A percentile compares a stretch with the other conserved stretches of the same genome.
These are phyloP conservation scores for Cochlearia excelsa DNA, from an alignment of 345 rosid species.

Conservation along the genomic window DNA sequence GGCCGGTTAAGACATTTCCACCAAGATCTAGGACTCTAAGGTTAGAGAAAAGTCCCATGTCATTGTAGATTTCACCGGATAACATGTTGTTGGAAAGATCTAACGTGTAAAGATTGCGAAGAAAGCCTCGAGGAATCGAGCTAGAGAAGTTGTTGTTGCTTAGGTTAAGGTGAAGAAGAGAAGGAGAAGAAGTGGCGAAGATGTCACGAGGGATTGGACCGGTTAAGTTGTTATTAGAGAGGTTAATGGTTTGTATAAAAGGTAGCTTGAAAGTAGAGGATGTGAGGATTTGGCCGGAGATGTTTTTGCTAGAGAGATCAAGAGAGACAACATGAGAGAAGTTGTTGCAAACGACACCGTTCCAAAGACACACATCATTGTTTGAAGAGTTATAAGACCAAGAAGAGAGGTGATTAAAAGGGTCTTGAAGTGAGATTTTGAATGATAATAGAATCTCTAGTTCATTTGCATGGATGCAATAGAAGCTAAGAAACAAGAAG, in stretches of 20 bases:
- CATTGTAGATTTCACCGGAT: conserved; percentile 49
- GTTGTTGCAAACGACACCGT: conserved; percentile 60
- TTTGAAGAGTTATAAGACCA: conserved; percentile 50
- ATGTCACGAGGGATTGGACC: conserved; percentile 51
- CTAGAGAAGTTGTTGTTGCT: conserved; percentile 89
- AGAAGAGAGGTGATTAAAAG: conserved; percentile 52
- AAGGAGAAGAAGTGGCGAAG: conserved; percentile 42
- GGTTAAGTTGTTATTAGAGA: conserved; percentile 62
- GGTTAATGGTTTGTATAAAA: conserved; percentile 49
- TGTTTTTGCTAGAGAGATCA: conserved; percentile 55
- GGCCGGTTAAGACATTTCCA: conserved; percentile 66
- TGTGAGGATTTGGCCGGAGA: conserved; percentile 53
- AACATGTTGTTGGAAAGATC: conserved; percentile 88
- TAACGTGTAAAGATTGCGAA: conserved; percentile 43
- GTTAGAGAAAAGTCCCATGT: conserved; percentile 52
- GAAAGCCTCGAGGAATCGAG: conserved; percentile 40
- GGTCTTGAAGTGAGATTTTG: conserved; percentile 62
- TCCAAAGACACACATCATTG: conserved; percentile 59
- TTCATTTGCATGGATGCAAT: conserved; percentile 44
- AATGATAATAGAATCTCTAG: conserved; percentile 64
- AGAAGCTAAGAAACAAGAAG: conserved; percentile 40
- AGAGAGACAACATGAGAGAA: conserved; percentile 49
- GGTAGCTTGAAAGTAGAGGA: conserved; percentile 53
- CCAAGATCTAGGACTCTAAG: conserved; percentile 74
- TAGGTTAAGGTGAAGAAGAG: conserved; percentile 65